Evolutionary conservation across 306 rosid genomes (phyloP).

Genomic region (Cucurbita argyrosperma): DNA sequence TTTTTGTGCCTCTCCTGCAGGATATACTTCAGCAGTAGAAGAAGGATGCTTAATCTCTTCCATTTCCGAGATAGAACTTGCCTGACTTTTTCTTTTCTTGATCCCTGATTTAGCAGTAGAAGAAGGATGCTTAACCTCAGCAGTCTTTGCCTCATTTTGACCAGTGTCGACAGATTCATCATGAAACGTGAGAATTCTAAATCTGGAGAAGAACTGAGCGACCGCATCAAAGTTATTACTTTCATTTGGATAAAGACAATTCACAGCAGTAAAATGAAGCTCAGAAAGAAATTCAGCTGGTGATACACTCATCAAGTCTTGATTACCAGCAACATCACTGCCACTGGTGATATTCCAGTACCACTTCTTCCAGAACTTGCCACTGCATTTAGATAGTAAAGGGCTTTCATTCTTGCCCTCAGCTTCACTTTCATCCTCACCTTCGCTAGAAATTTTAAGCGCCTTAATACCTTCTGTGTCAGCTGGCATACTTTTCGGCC

Average conservation of each 20-base stretch:
- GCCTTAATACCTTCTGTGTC: neutral
- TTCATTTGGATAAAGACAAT: conserved; percentile 31
- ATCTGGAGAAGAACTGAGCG: conserved; percentile 59
- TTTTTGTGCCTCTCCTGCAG: neutral
- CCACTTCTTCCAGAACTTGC: conserved; percentile 58
- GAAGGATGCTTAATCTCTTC: conserved; percentile 4
- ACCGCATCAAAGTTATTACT: conserved; percentile 30
- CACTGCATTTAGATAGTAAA: conserved; percentile 22
- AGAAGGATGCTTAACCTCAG: conserved; percentile 11
- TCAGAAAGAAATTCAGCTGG: conserved; percentile 48
- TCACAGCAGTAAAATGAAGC: conserved; percentile 47
- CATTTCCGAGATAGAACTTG: neutral
- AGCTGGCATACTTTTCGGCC: conserved; percentile 13
- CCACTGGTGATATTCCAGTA: conserved; percentile 27
- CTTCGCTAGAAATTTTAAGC: neutral
- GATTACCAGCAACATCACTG: conserved; percentile 14
- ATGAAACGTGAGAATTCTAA: conserved; percentile 38
- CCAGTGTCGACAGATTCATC: conserved; percentile 34
- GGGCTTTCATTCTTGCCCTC: conserved; percentile 6
- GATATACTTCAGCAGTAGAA: neutral
- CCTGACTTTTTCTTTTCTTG: conserved; percentile 20
- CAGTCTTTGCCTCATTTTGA: conserved; percentile 14
- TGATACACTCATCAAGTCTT: conserved; percentile 25
- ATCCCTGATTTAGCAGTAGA: conserved; percentile 9
- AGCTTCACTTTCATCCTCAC: neutral